Conservation (phyloP, 106 monocot species). For the Dioscorea zingiberensis region DNA sequence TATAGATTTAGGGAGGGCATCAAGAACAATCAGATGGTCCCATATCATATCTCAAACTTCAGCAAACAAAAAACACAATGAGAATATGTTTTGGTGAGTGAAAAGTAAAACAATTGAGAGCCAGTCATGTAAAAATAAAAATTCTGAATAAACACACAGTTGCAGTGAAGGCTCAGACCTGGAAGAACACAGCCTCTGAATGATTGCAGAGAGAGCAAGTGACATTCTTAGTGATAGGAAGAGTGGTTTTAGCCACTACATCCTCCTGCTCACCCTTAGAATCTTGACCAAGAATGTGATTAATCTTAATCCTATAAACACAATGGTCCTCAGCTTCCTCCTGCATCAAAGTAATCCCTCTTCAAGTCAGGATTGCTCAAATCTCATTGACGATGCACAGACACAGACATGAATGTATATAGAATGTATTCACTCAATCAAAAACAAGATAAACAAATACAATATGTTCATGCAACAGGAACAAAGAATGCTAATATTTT, state of each 20-base stretch:
- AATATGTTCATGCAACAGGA: neutral
- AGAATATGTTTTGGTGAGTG: too few relatives aligned
- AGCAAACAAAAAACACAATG: too few relatives aligned
- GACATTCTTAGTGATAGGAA: slow-evolving; percentile 69
- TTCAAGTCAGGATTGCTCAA: neutral
- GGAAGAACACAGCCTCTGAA: slow-evolving; percentile 68
- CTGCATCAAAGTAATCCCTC: slow-evolving; percentile 15
- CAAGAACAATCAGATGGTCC: too few relatives aligned
- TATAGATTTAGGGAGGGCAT: too few relatives aligned
- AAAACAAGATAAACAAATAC: neutral
- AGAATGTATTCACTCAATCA: neutral
- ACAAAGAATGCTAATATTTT: too few relatives aligned
- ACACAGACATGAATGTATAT: neutral
- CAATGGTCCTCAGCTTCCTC: slow-evolving; percentile 59
- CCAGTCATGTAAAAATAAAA: too few relatives aligned
- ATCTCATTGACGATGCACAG: neutral
- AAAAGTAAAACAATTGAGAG: too few relatives aligned
- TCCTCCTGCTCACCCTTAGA: slow-evolving; percentile 59
- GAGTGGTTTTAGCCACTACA: slow-evolving; percentile 66
- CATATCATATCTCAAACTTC: too few relatives aligned
- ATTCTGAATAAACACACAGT: neutral
- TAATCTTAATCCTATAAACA: slow-evolving; percentile 71
- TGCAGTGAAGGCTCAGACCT: slow-evolving; percentile 19
- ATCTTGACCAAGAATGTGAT: slow-evolving; percentile 43
- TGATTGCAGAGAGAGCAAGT: slow-evolving; percentile 56